A percentile compares a stretch with the other conserved stretches of the same genome.
phyloP scores from a whole-genome alignment of 306 rosid genomes.

The Sicyos baderoa region DNA sequence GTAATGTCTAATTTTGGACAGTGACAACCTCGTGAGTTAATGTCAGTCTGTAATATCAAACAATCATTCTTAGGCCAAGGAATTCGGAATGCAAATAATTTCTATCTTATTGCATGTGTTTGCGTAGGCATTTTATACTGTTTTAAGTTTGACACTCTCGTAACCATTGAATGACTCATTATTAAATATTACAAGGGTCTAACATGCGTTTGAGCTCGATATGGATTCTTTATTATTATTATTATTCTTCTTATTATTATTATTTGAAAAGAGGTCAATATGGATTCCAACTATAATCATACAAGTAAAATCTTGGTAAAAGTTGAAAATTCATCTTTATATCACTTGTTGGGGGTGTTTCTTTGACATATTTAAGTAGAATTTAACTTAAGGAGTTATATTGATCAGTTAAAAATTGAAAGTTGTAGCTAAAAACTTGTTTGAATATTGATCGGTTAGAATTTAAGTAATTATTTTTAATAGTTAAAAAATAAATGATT shows the following conservation, averaged over 20 bases:
- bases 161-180: not conserved
- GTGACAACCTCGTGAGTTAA: not conserved
- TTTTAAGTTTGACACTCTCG: not conserved
- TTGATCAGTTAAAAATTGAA: no score
- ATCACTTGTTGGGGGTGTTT: no score
- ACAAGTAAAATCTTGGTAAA: not conserved
- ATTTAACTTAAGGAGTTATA: no score
- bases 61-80: not conserved
- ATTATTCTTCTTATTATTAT: no score
- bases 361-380: no score
- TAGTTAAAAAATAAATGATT: no score
- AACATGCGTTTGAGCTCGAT: not conserved
- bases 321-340: not conserved
- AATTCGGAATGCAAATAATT: not conserved
- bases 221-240: no score
- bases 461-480: no score
- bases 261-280: no score
- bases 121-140: not conserved
- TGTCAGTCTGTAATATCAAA: slow-evolving; percentile 8
- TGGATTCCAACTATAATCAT: not conserved
- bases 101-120: not conserved
- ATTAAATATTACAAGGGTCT: not conserved
- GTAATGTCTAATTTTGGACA: not conserved
- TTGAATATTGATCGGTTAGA: no score
- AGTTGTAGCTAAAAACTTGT: no score